phyloP scores from a whole-genome alignment of 257 asterid genomes.

The Henckelia pumila region DNA sequence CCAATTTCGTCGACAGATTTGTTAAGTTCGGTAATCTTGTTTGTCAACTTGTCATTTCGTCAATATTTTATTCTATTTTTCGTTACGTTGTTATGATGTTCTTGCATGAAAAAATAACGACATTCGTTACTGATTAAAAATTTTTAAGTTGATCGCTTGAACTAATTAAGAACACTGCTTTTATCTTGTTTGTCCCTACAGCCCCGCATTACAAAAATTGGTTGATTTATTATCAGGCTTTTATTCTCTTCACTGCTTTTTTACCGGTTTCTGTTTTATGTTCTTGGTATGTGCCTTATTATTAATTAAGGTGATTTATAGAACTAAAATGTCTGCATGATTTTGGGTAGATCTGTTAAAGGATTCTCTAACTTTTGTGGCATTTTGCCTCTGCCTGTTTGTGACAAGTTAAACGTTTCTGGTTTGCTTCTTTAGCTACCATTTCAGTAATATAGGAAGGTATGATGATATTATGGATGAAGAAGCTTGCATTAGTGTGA shows the following conservation, averaged over 20 bases:
- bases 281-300: background rate
- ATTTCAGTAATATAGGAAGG: slow-evolving; percentile 1
- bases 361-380: background rate
- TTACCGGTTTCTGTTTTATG: background rate
- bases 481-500: background rate
- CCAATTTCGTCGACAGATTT: slow-evolving; percentile 3
- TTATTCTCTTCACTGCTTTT: slow-evolving; percentile 1
- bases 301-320: background rate
- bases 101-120: background rate
- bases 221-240: background rate
- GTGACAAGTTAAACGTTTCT: background rate
- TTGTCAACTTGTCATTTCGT: slow-evolving; percentile 19
- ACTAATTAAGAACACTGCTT: background rate
- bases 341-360: background rate
- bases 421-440: background rate
- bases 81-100: background rate
- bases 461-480: background rate
- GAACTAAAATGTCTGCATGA: background rate
- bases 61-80: background rate
- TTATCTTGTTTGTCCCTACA: slow-evolving; percentile 13
- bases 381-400: background rate
- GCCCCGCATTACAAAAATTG: slow-evolving; percentile 1
- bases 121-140: too few species aligned
- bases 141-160: too few species aligned
- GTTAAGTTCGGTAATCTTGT: slow-evolving; percentile 22